phyloP scores from a whole-genome alignment of 2,329 filamentous ascomycete genomes.

The Ceratocystis diversiconidia region DNA sequence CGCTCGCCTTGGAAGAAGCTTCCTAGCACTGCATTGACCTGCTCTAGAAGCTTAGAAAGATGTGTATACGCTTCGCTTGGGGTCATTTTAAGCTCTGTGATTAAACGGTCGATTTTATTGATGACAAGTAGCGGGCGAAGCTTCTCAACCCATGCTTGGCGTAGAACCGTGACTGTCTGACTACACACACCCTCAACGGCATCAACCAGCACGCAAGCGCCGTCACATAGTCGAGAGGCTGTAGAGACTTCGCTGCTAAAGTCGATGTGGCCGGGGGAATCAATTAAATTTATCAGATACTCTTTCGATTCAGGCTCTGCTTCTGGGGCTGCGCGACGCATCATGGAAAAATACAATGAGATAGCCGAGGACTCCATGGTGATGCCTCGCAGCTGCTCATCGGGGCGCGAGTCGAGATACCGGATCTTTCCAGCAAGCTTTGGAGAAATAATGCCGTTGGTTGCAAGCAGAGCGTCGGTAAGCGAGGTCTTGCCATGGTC shows the following conservation, averaged over 20 bases:
- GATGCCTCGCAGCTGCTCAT: conserved; percentile 90
- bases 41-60: conserved; percentile 76
- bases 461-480: conserved; percentile 88
- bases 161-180: conserved; percentile 90
- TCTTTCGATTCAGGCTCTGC: conserved; percentile 61
- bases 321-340: conserved; percentile 57
- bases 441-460: conserved; percentile 97
- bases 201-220: conserved; percentile 85
- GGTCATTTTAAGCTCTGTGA: conserved; percentile 90
- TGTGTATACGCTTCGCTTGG: conserved; percentile 81
- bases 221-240: conserved; percentile 84
- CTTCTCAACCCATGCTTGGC: conserved; percentile 91
- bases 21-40: conserved; percentile 92
- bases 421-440: conserved; percentile 96
- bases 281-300: conserved; percentile 92
- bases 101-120: conserved; percentile 93
- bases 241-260: conserved; percentile 98
- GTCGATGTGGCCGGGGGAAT: conserved; percentile 95
- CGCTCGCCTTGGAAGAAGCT: conserved; percentile 96
- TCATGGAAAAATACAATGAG: conserved; percentile 86
- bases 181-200: conserved; percentile 97
- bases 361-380: conserved; percentile 99
- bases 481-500: conserved; percentile 98
- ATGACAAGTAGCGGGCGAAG: conserved; percentile 88
- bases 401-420: conserved; percentile 88